These are phyloP conservation scores for Phytophthora constricta DNA, from an alignment of 352 stramenopile genomes.

Conservation along the genomic window DNA sequence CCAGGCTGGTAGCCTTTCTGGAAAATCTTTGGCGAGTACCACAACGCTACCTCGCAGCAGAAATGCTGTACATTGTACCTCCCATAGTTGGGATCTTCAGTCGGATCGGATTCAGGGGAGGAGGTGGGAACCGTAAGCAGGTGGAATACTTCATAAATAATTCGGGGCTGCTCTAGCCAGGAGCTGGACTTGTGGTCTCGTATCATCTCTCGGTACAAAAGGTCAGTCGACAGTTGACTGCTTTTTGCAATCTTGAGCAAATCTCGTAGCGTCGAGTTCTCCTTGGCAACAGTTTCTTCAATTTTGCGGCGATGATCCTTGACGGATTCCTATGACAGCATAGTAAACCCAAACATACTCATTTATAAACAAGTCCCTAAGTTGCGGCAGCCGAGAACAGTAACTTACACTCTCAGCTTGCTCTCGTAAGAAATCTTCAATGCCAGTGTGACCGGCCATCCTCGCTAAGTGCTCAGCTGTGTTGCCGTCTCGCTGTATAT, in stretches of 20 bases:
- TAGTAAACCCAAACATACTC: too few species aligned
- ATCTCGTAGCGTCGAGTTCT: conserved; percentile 65
- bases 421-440: conserved; percentile 84
- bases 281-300: conserved; percentile 73
- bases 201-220: conserved; percentile 80
- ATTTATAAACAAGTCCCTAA: too few species aligned
- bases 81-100: conserved; percentile 74
- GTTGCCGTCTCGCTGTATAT: conserved; percentile 69
- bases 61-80: conserved; percentile 87
- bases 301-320: conserved; percentile 87
- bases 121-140: conserved; percentile 59
- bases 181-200: conserved; percentile 70
- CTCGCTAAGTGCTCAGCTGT: conserved; percentile 74
- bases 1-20: conserved; percentile 56
- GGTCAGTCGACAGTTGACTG: conserved; percentile 74
- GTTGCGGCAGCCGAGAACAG: too few species aligned
- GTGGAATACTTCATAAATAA: conserved; percentile 86
- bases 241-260: conserved; percentile 71
- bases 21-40: conserved; percentile 82
- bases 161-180: conserved; percentile 79
- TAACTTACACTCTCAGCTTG: conserved; percentile 80
- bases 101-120: conserved; percentile 38
- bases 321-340: conserved; percentile 69
- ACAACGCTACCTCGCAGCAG: conserved; percentile 81
- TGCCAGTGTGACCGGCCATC: conserved; percentile 63